Percentiles rank a stretch among this genome's conserved stretches.
Evolutionary conservation across 306 rosid species (phyloP).

Genomic region (Canavalia gladiata): DNA sequence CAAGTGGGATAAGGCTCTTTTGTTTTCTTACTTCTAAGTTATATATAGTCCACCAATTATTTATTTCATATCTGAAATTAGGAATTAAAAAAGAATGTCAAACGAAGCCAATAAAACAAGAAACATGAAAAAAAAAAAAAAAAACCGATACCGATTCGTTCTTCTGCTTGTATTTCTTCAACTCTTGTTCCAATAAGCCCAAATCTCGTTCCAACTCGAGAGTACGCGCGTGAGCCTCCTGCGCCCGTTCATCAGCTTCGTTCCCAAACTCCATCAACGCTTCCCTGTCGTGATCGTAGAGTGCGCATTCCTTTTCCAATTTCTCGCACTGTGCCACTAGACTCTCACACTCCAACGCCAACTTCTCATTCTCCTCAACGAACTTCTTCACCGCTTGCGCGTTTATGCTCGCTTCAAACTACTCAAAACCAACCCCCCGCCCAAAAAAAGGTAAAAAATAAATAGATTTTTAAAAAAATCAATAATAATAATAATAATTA

Average conservation of each 20-base stretch:
- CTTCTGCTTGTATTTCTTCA: slow-evolving; percentile 53
- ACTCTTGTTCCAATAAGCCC: slow-evolving; percentile 55
- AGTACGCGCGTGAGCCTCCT: slow-evolving; percentile 68
- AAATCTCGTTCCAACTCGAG: slow-evolving; percentile 70
- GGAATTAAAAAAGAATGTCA: not conserved
- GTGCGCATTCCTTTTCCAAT: slow-evolving; percentile 74
- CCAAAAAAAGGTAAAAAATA: not conserved
- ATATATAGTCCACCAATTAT: not conserved
- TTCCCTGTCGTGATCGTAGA: slow-evolving; percentile 84
- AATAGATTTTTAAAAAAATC: not conserved
- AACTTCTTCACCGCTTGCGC: slow-evolving; percentile 82
- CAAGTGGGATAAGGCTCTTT: not conserved
- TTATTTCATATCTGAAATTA: not conserved
- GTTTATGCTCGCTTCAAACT: slow-evolving; percentile 78
- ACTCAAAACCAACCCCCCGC: not conserved
- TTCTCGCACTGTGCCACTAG: slow-evolving; percentile 65
- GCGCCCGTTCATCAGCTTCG: slow-evolving; percentile 87
- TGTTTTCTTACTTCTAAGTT: not conserved
- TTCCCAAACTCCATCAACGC: slow-evolving; percentile 92
- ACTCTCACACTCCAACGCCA: slow-evolving; percentile 71
- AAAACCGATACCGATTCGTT: slow-evolving; percentile 57
- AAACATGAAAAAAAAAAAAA: not conserved
- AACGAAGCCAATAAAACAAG: not conserved
- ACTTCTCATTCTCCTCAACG: slow-evolving; percentile 82
- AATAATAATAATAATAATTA: not conserved